Evolutionary conservation across 345 rosid genomes (phyloP).

Genomic region (Sisymbrium irio): DNA sequence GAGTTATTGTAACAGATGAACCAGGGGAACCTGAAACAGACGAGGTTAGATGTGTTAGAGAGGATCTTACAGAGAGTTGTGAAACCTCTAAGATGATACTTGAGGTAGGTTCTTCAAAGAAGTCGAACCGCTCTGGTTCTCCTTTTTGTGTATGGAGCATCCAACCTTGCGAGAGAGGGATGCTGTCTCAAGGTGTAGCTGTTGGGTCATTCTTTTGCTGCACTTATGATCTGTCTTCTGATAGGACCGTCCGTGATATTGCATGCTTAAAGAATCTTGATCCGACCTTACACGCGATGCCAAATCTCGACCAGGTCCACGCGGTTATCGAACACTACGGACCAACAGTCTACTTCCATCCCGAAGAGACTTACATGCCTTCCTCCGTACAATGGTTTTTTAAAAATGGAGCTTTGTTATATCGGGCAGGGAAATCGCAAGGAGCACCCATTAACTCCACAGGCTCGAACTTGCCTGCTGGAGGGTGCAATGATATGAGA

Average conservation of each 20-base stretch:
- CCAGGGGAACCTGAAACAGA: constrained; percentile 56
- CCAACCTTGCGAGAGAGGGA: constrained; percentile 70
- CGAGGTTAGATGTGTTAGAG: constrained; percentile 71
- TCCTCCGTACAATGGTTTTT: constrained; percentile 90
- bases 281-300: constrained; percentile 58
- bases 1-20: constrained; percentile 57
- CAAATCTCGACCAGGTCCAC: constrained; percentile 72
- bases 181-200: constrained; percentile 64
- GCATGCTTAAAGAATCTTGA: constrained; percentile 83
- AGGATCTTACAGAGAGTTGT: constrained; percentile 75
- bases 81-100: constrained; percentile 57
- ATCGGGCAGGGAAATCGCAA: constrained; percentile 41
- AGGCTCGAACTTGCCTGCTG: constrained; percentile 70
- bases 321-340: constrained; percentile 71
- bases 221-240: constrained; percentile 33
- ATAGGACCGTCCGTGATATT: constrained; percentile 42
- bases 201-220: constrained; percentile 79
- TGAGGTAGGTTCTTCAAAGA: constrained; percentile 32
- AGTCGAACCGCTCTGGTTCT: constrained; percentile 33
- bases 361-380: constrained; percentile 78
- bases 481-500: constrained; percentile 64
- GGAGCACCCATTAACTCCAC: constrained; percentile 48
- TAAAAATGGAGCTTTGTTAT: constrained; percentile 75
- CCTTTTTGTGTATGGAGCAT: constrained; percentile 63
- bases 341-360: constrained; percentile 87